Evolutionary conservation across 495 filamentous ascomycete species (phyloP), one percentile per base, ranked within the genome.

Genomic region (Evernia prunastri): DNA sequence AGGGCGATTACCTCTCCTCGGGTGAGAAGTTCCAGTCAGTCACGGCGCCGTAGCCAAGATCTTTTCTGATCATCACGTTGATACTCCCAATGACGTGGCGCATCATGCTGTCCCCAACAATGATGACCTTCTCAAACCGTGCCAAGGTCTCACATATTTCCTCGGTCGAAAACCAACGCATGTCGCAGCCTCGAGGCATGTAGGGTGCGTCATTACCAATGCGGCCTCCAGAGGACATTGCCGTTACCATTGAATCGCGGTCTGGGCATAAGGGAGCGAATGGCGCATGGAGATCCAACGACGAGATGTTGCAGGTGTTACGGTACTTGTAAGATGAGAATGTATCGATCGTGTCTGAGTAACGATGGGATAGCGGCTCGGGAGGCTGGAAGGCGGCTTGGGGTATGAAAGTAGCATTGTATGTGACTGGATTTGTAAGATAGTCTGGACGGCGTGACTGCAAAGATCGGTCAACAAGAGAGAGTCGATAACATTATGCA

Each of bases 51-150:
- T 80, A 82, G 35, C 80, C 80, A 57, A 82, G 58, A 67, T 82
- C 76, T 66, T 79, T 76, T 29, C 80, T 71, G 40, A 82, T 64
- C 39, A 82, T 61, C 31, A 82, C 76, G 63, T 82, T 82, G 58
- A 82, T 68, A 42, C 78, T 79, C 17, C 80, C 80, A 54, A 82
- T 77, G 18, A 82, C 73, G 68, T 82, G 80, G 56, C 80, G 74
- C 65, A 82, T 71, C 80, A 82, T 82, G 47, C 78, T 81, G 66
- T 82, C 80, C 33, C 80, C 80, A 25, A 79, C 66, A 23, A 82
- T 68, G 42, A 81, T 71, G 49, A 82, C 76, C 59, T 80, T 80
- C 29, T 79, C 75, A 53, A 80, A 82, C 11, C 79, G 70, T 23
- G 71, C 70, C 23, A 82, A 59, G 42, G 81, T 80, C 53, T 79